These are phyloP conservation scores for Gynandropsis gynandra DNA, from an alignment of 345 rosid genomes.

Conservation along the genomic window DNA sequence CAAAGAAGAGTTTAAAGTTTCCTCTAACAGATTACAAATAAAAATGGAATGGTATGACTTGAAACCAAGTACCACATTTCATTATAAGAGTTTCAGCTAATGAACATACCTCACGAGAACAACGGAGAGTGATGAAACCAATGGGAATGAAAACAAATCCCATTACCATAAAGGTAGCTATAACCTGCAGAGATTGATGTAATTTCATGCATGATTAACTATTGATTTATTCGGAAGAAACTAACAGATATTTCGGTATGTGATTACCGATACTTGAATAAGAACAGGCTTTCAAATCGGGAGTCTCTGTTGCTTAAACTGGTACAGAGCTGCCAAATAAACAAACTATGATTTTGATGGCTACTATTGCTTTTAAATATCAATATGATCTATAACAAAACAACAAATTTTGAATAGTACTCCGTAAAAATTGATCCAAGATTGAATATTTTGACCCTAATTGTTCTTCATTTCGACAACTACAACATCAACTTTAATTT, in stretches of 20 bases:
- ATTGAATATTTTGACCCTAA: no score
- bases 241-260: not conserved
- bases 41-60: not conserved
- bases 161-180: conserved; percentile 40
- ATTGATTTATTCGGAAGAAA: not conserved
- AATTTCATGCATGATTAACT: conserved; percentile 6
- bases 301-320: conserved; percentile 69
- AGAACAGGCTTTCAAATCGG: conserved; percentile 92
- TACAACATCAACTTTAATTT: no score
- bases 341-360: conserved; percentile 6
- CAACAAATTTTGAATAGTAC: not conserved
- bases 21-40: conserved; percentile 2
- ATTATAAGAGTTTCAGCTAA: no score
- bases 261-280: conserved; percentile 57
- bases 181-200: conserved; percentile 39
- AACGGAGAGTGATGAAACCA: conserved; percentile 53
- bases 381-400: conserved; percentile 8
- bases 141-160: conserved; percentile 56
- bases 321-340: conserved; percentile 39
- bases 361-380: no score
- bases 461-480: no score
- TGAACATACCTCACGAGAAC: conserved; percentile 56
- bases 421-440: no score
- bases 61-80: no score
- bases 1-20: conserved; percentile 12